Conservation (phyloP, 495 filamentous ascomycete genomes). For the Margaritispora aquatica region DNA sequence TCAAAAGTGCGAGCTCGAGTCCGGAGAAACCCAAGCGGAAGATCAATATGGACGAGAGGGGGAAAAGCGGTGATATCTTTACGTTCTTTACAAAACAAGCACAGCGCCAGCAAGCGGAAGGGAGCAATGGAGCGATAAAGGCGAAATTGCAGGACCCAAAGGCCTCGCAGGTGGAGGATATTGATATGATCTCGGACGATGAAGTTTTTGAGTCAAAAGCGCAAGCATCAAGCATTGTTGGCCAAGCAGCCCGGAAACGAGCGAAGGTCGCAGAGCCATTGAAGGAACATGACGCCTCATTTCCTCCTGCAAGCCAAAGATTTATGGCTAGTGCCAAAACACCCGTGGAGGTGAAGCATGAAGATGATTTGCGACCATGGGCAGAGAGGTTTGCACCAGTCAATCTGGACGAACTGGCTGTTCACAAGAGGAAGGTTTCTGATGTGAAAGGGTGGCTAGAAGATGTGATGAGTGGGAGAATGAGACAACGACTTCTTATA, state of each 20-base stretch:
- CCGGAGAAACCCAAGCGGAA: slow-evolving; percentile 38
- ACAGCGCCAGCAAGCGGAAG: slow-evolving; percentile 27
- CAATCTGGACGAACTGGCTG: slow-evolving; percentile 74
- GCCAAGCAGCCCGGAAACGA: slow-evolving; percentile 39
- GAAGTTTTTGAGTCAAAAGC: slow-evolving; percentile 37
- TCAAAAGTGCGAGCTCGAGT: slow-evolving; percentile 40
- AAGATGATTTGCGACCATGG: slow-evolving; percentile 64
- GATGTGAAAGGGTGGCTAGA: slow-evolving; percentile 82
- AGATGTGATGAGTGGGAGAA: slow-evolving; percentile 57
- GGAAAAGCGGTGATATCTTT: slow-evolving; percentile 40
- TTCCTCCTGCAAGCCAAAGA: slow-evolving; percentile 24
- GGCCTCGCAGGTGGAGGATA: slow-evolving; percentile 4
- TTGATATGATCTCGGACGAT: slow-evolving; percentile 40
- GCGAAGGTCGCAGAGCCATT: slow-evolving; percentile 13
- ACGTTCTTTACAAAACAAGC: slow-evolving; percentile 49
- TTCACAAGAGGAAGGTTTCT: slow-evolving; percentile 87
- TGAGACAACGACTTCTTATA: slow-evolving; percentile 65
- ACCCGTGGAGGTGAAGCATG: slow-evolving; percentile 13
- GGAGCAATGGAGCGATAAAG: slow-evolving; percentile 11
- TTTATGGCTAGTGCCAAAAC: slow-evolving; percentile 30
- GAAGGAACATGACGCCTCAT: slow-evolving; percentile 9
- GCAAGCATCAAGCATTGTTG: slow-evolving; percentile 34
- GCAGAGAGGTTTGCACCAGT: slow-evolving; percentile 72
- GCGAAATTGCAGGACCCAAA: slow-evolving; percentile 4
- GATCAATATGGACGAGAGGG: slow-evolving; percentile 33